These are phyloP conservation scores for Fremontodendron californicum DNA, from an alignment of 345 rosid genomes.

Conservation along the genomic window DNA sequence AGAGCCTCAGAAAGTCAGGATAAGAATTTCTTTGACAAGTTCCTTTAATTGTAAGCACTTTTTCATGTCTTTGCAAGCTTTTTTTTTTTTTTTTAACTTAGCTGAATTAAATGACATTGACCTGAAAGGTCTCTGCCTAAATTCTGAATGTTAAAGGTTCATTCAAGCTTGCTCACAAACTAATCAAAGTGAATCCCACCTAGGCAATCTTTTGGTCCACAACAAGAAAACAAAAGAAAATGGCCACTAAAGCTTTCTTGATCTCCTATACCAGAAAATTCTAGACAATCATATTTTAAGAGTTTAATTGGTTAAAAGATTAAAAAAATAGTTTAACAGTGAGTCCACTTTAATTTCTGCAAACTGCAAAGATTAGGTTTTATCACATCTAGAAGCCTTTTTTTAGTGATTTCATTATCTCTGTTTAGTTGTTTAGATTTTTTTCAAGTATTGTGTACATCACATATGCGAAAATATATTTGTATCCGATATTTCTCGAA, in stretches of 20 bases:
- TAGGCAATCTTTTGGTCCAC: constrained; percentile 1
- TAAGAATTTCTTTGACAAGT: neutral
- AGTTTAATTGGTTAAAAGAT: neutral
- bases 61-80: neutral
- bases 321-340: neutral
- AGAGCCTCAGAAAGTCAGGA: neutral
- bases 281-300: neutral
- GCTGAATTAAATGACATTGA: neutral
- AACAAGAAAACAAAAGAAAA: neutral
- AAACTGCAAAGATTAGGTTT: neutral
- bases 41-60: neutral
- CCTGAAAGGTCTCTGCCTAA: neutral
- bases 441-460: no score
- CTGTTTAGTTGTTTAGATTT: no score
- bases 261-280: neutral
- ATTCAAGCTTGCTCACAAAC: neutral
- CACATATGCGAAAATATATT: no score
- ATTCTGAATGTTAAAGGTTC: neutral
- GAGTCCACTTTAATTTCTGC: neutral
- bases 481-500: no score
- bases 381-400: neutral
- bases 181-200: neutral
- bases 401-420: neutral
- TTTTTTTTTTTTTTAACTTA: no score
- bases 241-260: neutral